phyloP scores from a whole-genome alignment of 495 filamentous ascomycete genomes.

The Hyaloscypha hepaticicola region DNA sequence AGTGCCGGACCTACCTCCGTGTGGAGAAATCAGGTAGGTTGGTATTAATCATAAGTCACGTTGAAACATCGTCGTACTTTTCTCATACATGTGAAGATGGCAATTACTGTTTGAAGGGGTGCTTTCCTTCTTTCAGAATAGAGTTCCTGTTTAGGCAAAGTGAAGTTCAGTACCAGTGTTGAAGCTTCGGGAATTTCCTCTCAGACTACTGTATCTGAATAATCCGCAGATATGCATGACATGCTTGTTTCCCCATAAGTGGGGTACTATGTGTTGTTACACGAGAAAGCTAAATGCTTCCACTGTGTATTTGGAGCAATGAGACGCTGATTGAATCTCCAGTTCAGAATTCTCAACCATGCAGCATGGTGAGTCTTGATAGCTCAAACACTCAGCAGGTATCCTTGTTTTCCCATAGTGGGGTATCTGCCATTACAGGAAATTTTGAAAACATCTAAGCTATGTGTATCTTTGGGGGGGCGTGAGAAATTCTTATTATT shows the following conservation, averaged over 20 bases:
- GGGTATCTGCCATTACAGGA: no score
- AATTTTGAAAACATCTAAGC: no score
- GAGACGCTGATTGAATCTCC: neutral
- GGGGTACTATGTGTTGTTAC: no score
- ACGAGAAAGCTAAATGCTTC: no score
- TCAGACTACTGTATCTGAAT: neutral
- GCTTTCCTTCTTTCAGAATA: neutral
- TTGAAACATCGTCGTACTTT: no score
- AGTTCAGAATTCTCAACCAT: neutral
- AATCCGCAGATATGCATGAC: neutral
- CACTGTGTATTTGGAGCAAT: neutral
- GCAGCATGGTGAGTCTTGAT: no score
- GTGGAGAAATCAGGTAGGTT: neutral
- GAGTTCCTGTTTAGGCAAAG: neutral
- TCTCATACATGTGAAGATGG: neutral
- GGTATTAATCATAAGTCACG: neutral
- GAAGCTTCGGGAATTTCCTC: neutral
- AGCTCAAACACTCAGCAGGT: no score
- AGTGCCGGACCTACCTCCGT: neutral
- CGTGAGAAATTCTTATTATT: no score
- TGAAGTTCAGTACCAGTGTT: neutral
- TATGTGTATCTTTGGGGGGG: no score
- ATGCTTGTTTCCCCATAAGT: neutral
- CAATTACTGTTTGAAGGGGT: neutral
- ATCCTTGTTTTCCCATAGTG: no score